Evolutionary conservation across 2,329 filamentous ascomycete genomes (phyloP).

Genomic region (Periconia sp.): DNA sequence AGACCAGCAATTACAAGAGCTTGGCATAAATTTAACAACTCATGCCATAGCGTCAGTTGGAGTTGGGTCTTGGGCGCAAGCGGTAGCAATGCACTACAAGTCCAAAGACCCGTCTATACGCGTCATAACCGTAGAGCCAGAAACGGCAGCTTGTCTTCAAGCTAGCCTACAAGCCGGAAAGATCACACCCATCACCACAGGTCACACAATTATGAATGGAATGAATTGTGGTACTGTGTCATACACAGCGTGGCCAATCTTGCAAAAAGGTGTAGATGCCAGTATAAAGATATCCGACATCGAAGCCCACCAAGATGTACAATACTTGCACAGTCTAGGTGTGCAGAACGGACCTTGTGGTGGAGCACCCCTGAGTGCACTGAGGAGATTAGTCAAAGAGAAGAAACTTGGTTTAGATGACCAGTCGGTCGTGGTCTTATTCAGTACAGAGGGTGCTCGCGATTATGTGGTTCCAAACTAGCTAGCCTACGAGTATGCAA

Average conservation of each 20-base stretch:
- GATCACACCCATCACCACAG: slow-evolving; percentile 59
- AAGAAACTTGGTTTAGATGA: slow-evolving; percentile 45
- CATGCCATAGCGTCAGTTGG: slow-evolving; percentile 71
- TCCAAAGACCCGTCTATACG: slow-evolving; percentile 28
- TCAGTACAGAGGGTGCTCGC: slow-evolving; percentile 68
- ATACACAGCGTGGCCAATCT: slow-evolving; percentile 66
- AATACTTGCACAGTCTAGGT: slow-evolving; percentile 57
- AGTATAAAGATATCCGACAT: slow-evolving; percentile 65
- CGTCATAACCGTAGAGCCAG: slow-evolving; percentile 74
- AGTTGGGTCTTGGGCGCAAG: slow-evolving; percentile 74
- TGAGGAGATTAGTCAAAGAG: slow-evolving; percentile 56
- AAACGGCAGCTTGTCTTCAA: slow-evolving; percentile 64
- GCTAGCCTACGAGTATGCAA: too few species aligned
- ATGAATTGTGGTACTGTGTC: slow-evolving; percentile 76
- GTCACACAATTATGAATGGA: slow-evolving; percentile 73
- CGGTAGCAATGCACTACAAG: slow-evolving; percentile 71
- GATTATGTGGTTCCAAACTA: slow-evolving; percentile 20
- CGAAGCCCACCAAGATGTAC: slow-evolving; percentile 66
- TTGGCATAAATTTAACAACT: slow-evolving; percentile 46
- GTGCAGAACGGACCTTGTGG: slow-evolving; percentile 69
- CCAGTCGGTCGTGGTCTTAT: slow-evolving; percentile 66
- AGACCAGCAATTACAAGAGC: slow-evolving; percentile 63
- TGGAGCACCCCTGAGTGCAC: slow-evolving; percentile 62
- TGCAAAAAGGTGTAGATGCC: slow-evolving; percentile 65
- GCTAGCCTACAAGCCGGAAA: slow-evolving; percentile 53